Evolutionary conservation across 1,284 basidiomycete genomes (phyloP).

Genomic region (Leccinum solheimii): DNA sequence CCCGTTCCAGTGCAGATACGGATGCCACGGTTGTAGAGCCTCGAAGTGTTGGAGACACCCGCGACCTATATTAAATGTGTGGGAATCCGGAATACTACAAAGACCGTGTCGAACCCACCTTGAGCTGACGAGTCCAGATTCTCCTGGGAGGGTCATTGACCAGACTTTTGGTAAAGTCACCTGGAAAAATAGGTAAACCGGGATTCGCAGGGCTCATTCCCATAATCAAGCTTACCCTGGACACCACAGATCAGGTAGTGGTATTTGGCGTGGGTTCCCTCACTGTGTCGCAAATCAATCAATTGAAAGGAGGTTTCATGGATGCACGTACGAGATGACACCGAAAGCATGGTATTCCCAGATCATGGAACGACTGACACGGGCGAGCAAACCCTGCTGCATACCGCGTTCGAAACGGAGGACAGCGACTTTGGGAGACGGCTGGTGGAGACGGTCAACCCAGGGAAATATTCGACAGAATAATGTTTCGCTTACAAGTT

Average conservation of each 20-base stretch:
- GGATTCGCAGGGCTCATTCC: background rate
- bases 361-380: conserved; percentile 54
- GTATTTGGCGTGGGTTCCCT: conserved; percentile 65
- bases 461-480: background rate
- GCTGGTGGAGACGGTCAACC: conserved; percentile 36
- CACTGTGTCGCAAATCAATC: conserved; percentile 40
- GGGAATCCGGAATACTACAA: conserved; percentile 4
- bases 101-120: conserved; percentile 43
- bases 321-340: conserved; percentile 49
- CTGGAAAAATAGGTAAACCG: conserved; percentile 31
- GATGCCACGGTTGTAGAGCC: conserved; percentile 70
- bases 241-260: conserved; percentile 80
- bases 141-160: conserved; percentile 66
- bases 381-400: conserved; percentile 61
- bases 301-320: conserved; percentile 2
- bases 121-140: conserved; percentile 73
- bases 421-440: conserved; percentile 60
- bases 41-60: conserved; percentile 77
- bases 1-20: conserved; percentile 79
- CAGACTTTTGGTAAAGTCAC: conserved; percentile 71
- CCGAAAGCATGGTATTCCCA: conserved; percentile 68
- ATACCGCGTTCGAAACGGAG: conserved; percentile 62
- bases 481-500: conserved; percentile 53
- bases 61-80: conserved; percentile 52
- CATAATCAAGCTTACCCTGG: conserved; percentile 46